Evolutionary conservation across 192 early-diverging fungal species (phyloP), one percentile per base, ranked within the genome.

Genomic region (Gonapodya prolifera): DNA sequence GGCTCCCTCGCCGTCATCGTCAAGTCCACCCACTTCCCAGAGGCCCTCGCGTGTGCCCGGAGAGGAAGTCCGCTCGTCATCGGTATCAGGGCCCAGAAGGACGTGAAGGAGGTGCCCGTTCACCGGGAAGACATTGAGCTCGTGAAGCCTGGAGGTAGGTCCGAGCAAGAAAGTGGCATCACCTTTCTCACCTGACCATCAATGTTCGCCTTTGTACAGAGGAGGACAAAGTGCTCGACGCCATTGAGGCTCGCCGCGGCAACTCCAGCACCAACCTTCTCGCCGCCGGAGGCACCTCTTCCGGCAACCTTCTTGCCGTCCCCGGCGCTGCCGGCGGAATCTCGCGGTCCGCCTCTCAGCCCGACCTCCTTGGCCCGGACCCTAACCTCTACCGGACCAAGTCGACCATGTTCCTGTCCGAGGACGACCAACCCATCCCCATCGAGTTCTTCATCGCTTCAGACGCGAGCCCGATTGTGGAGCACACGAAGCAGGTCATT

Each of bases 361-460:
- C n/a, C n/a, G n/a, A n/a, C n/a, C n/a, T n/a, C n/a, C n/a, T n/a
- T n/a, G n/a, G n/a, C n/a, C n/a, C n/a, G n/a, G n/a, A n/a, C n/a
- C n/a, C n/a, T n/a, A n/a, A n/a, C n/a, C 84, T 95, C 75, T 88
- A 85, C 75, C 91, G 96, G 75, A 92, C 90, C 80, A 93, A 97
- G 85, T 97, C 95, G 71, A 94, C 95, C 80, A 90, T 93, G 69
- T 99, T 99, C 85, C 82, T 96, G 78, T 91, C 91, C 79, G 94
- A 96, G 75, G 96, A 97, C 83, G 96, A 95, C 76, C 83, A 91
- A 78, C 94, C 92, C 77, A 92, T 95, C 86, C 95, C 96, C 69
- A 95, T 99, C 79, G 97, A 99, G 86, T 99, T 94, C 89, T 96
- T 96, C 85, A 80, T 99, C 80, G 97, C 97, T 8, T 97, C 95